Evolutionary conservation across 495 filamentous ascomycete genomes (phyloP).

Genomic region (Tuber magnatum): DNA sequence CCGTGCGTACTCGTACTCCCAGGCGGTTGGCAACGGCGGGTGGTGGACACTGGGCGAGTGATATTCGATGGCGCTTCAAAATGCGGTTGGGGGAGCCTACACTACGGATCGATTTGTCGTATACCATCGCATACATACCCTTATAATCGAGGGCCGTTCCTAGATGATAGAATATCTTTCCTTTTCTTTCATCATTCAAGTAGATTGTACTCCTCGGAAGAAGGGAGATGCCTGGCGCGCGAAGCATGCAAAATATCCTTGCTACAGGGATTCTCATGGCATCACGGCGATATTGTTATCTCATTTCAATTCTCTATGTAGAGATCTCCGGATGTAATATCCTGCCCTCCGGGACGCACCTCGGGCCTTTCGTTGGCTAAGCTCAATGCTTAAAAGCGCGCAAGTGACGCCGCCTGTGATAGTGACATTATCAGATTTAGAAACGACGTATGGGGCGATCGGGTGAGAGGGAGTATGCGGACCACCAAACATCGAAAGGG

Average conservation of each 20-base stretch:
- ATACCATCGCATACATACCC: background rate
- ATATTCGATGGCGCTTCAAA: background rate
- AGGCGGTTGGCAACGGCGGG: background rate
- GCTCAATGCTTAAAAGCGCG: constrained; percentile 36
- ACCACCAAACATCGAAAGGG: constrained; percentile 82
- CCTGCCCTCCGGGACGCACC: background rate
- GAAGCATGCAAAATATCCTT: background rate
- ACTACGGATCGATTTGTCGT: background rate
- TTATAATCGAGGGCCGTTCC: background rate
- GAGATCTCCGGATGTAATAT: background rate
- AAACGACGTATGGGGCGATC: background rate
- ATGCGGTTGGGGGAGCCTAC: background rate
- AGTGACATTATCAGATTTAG: constrained; percentile 7
- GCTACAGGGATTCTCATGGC: background rate
- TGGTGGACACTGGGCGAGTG: background rate
- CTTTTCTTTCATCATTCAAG: background rate
- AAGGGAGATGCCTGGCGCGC: background rate
- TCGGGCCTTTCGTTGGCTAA: background rate
- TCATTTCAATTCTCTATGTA: background rate
- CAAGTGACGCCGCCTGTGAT: constrained; percentile 32
- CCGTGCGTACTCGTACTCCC: background rate
- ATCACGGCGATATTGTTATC: background rate
- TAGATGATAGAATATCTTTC: background rate
- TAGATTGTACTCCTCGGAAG: background rate
- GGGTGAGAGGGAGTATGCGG: constrained; percentile 40